Evolutionary conservation across 2,329 filamentous ascomycete genomes (phyloP).

Genomic region (Fusarium chlamydosporum): DNA sequence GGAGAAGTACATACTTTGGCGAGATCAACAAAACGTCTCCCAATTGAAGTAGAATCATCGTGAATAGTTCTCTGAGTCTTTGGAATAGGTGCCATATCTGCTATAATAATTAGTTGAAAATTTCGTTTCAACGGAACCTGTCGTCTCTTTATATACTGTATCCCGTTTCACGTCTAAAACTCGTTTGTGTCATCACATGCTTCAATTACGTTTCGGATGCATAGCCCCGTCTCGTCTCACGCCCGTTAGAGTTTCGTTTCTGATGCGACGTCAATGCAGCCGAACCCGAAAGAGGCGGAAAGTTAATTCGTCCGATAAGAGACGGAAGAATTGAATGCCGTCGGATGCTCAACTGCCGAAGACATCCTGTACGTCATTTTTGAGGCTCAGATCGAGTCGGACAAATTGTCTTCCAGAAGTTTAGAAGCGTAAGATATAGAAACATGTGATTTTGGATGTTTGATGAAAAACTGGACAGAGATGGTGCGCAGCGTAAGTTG

Average conservation of each 20-base stretch:
- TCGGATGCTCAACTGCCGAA: conserved; percentile 30
- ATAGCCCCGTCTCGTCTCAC: conserved; percentile 22
- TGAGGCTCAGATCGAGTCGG: background rate
- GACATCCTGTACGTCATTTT: conserved; percentile 3
- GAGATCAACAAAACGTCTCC: conserved; percentile 35
- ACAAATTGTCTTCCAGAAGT: too few species aligned
- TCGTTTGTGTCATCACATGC: conserved; percentile 27
- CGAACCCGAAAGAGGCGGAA: conserved; percentile 5
- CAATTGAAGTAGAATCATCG: conserved; percentile 37
- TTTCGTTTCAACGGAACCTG: background rate
- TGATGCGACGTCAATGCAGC: conserved; percentile 15
- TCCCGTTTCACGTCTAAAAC: background rate
- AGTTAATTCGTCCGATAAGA: conserved; percentile 5
- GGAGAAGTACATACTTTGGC: conserved; percentile 25
- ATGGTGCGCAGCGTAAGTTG: too few species aligned
- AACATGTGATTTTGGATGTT: too few species aligned
- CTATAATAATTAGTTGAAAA: background rate
- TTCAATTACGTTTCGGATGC: conserved; percentile 32
- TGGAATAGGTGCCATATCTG: conserved; percentile 19
- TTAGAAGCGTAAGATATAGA: too few species aligned
- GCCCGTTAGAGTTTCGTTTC: background rate
- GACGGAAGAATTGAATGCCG: conserved; percentile 20
- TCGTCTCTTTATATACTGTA: conserved; percentile 9
- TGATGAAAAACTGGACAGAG: too few species aligned
- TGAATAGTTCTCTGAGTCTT: conserved; percentile 32